phyloP scores from a whole-genome alignment of 1,284 basidiomycete genomes.

The Microbotryum silenes-acaulis region DNA sequence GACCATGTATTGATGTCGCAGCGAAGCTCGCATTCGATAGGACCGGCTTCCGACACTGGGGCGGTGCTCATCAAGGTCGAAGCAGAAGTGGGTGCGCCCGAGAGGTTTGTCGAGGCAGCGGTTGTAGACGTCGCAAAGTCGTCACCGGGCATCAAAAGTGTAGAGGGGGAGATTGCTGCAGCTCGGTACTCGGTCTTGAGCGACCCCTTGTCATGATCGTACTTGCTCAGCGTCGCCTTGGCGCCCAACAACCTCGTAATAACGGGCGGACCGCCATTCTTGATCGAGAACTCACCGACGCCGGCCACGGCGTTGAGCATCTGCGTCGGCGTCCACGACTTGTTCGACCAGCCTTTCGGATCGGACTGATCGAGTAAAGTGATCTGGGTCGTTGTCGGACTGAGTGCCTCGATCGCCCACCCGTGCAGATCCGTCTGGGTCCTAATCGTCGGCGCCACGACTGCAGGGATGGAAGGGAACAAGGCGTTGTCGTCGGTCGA shows the following conservation, averaged over 20 bases:
- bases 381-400: constrained; percentile 87
- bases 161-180: constrained; percentile 37
- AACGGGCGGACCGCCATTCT: constrained; percentile 85
- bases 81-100: neutral
- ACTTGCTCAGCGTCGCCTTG: constrained; percentile 61
- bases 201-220: constrained; percentile 76
- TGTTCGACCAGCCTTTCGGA: constrained; percentile 94
- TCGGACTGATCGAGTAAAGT: constrained; percentile 95
- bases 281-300: constrained; percentile 56
- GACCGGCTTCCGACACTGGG: constrained; percentile 39
- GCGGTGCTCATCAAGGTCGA: neutral
- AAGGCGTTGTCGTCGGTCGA: constrained; percentile 81
- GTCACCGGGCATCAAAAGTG: neutral
- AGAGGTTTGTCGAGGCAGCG: constrained; percentile 24
- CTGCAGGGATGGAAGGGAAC: constrained; percentile 68
- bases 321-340: constrained; percentile 80
- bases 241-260: constrained; percentile 75
- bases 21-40: constrained; percentile 85
- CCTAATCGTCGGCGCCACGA: constrained; percentile 70
- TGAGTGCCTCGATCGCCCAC: constrained; percentile 92
- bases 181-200: constrained; percentile 81
- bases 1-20: constrained; percentile 93
- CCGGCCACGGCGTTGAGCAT: constrained; percentile 52
- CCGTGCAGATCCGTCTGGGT: constrained; percentile 93
- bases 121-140: constrained; percentile 25